phyloP scores from a whole-genome alignment of 495 filamentous ascomycete species.

The Acidomyces sp. region DNA sequence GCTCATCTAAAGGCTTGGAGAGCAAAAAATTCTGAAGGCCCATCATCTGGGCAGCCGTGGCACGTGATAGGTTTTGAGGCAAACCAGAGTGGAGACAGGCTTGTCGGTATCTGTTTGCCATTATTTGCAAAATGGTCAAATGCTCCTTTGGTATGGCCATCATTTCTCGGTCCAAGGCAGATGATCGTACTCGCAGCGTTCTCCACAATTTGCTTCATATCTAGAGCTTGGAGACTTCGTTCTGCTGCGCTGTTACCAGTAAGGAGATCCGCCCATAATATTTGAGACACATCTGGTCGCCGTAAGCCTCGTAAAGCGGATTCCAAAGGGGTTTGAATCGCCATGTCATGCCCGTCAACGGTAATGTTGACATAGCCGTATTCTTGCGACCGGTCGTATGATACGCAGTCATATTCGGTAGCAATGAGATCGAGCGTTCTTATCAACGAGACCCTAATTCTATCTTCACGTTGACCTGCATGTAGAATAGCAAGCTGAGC shows the following conservation, averaged over 20 bases:
- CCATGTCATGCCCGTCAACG: background rate
- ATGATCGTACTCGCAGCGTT: background rate
- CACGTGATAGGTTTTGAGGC: background rate
- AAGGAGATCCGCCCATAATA: background rate
- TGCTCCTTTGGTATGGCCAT: background rate
- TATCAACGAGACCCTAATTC: too few species aligned
- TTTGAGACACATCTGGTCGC: background rate
- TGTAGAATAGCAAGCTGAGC: too few species aligned
- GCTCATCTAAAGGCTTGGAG: background rate
- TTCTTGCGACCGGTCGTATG: background rate
- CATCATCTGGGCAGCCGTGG: background rate
- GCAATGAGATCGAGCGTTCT: too few species aligned
- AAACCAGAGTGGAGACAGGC: conserved; percentile 1
- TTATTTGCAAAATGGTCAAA: background rate
- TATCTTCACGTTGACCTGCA: too few species aligned
- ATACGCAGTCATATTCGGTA: background rate
- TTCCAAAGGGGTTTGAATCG: background rate
- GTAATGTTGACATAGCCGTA: background rate
- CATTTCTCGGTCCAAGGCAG: background rate
- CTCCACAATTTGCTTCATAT: background rate
- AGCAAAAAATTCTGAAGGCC: background rate
- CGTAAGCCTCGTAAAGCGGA: background rate
- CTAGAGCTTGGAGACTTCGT: background rate
- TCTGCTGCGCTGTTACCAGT: background rate
- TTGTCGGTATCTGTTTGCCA: background rate